phyloP scores from a whole-genome alignment of 2,329 filamentous ascomycete genomes.

The Harringtonia aguacate region DNA sequence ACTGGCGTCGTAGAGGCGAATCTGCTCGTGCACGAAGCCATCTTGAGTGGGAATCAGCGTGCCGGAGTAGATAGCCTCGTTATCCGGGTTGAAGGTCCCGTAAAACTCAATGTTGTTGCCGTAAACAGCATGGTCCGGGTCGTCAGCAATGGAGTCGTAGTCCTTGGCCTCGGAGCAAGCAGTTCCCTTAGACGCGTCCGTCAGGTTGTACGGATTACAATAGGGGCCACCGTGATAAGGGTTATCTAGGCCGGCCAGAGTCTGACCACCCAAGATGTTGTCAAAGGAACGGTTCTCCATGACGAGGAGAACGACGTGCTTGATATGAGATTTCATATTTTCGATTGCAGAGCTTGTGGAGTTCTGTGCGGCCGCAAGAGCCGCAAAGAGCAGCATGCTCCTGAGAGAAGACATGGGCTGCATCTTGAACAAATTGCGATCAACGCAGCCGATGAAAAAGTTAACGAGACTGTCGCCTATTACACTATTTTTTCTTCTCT shows the following conservation, averaged over 20 bases:
- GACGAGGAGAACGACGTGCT: constrained; percentile 35
- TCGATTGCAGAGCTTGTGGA: constrained; percentile 9
- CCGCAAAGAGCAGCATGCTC: constrained; percentile 4
- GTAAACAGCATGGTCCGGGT: constrained; percentile 28
- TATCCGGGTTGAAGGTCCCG: constrained; percentile 26
- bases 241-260: constrained; percentile 25
- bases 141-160: constrained; percentile 28
- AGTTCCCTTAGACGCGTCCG: constrained; percentile 8
- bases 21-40: constrained; percentile 30
- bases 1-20: constrained; percentile 21
- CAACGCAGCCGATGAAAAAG: neutral
- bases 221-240: constrained; percentile 28
- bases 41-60: constrained; percentile 9
- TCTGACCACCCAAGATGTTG: constrained; percentile 31
- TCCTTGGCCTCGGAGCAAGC: constrained; percentile 23
- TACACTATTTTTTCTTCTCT: neutral
- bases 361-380: constrained; percentile 3
- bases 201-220: constrained; percentile 28
- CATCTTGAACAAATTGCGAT: constrained; percentile 1
- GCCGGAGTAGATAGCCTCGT: constrained; percentile 15
- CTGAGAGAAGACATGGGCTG: neutral
- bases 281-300: constrained; percentile 34
- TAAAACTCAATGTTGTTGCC: constrained; percentile 34
- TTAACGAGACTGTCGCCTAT: neutral
- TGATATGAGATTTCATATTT: constrained; percentile 27